Evolutionary conservation across 345 rosid genomes (phyloP), one percentile per base, ranked within the genome.

Genomic region (Anacardium occidentale): DNA sequence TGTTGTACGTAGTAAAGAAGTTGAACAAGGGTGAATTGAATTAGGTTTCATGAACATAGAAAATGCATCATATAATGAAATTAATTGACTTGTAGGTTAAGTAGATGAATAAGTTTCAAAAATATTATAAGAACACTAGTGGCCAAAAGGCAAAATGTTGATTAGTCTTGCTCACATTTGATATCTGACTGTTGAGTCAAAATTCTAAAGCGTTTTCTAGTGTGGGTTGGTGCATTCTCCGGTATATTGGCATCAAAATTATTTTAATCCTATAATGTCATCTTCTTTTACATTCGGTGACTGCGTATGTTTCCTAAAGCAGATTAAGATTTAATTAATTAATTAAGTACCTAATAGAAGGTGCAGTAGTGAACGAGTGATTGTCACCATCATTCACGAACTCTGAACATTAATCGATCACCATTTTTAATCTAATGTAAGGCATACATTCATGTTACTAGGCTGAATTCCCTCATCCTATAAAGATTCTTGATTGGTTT

Each of bases 21-120:
- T 24, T 47, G 40, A 64, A 64, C 7, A 64, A 24, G 68, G 6
- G 55, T 25, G 7, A 47, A 64, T 64, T 64, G 14, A 24, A 64
- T 64, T 64, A 64, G 68, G 55, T 64, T 50, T 50, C 8, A 40
- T 47, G 22, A 64, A 25, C 21, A 12, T 47, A 45, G 68, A 64
- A 64, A 9, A 9, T 18, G 42, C 40, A 62, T 29, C 3, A 25
- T 32, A 25, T 59, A 50, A 13, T 20, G 3, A 56, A 56, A 7
- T 34, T 34, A 37, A 56, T 22, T 15, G 14, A 2, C 3, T 13
- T 22, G 14, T 25, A 22, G n/a, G 4, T 24, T 12, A 56, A 56
- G 60, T 56, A 14, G 53, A 15, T 3, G 17, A 50, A 50, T 18
- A 50, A 37, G 42, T 34, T 29, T 1, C 34, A 29, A 29, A 1